phyloP scores from a whole-genome alignment of 768 basidiomycete species.

The Polyporus arcularius region DNA sequence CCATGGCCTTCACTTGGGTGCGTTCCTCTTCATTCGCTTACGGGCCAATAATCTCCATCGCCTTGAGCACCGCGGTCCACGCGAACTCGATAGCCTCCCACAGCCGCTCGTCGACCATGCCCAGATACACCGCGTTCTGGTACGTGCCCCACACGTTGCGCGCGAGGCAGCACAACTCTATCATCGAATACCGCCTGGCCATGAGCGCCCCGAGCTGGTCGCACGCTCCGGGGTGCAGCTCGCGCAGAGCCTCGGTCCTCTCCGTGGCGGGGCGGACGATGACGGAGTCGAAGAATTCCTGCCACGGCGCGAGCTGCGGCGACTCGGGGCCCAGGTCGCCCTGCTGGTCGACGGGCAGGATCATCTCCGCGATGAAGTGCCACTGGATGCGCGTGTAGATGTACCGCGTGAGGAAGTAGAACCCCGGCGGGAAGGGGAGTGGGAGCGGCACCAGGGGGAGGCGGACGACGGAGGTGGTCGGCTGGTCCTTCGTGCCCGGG shows the following conservation, averaged over 20 bases:
- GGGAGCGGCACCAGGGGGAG: conserved; percentile 62
- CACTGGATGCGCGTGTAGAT: conserved; percentile 49
- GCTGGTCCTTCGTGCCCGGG: background rate
- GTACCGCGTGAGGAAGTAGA: conserved; percentile 55
- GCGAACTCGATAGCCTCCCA: conserved; percentile 46
- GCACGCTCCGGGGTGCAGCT: background rate
- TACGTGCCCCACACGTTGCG: conserved; percentile 12
- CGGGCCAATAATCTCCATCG: conserved; percentile 30
- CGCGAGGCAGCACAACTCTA: conserved; percentile 2
- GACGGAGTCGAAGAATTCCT: too few relatives aligned
- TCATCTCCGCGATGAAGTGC: conserved; percentile 1
- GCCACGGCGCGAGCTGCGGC: too few relatives aligned
- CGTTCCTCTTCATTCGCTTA: background rate
- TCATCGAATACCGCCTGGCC: background rate
- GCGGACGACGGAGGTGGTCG: conserved; percentile 6
- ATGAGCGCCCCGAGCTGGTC: background rate
- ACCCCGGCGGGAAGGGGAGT: conserved; percentile 58
- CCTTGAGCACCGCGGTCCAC: conserved; percentile 43
- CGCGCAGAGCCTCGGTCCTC: background rate
- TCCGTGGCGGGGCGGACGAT: background rate
- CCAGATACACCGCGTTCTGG: conserved; percentile 43
- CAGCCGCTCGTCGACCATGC: conserved; percentile 44
- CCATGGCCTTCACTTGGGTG: too few relatives aligned
- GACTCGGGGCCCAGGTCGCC: background rate
- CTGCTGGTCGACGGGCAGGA: conserved; percentile 3